Evolutionary conservation across 495 filamentous ascomycete species (phyloP), one percentile per base, ranked within the genome.

Genomic region (Neurospora discreta): DNA sequence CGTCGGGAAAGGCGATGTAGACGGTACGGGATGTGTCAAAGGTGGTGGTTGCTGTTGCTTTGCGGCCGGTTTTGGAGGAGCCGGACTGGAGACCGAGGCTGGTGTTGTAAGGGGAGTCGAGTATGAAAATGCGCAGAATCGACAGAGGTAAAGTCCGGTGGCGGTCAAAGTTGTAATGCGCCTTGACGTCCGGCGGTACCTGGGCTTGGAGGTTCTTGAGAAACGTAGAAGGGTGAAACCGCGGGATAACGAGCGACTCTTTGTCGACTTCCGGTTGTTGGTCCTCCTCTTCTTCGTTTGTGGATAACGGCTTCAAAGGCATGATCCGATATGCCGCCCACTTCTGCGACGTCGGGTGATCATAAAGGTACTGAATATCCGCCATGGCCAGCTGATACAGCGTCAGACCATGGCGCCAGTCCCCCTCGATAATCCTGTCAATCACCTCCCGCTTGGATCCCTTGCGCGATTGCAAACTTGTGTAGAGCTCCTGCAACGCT

Each of bases 381-480:
- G 90, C 89, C 85, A 93, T 94, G 68, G 91, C 92, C 5, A 95
- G 83, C 77, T 94, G 91, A 73, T 91, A 92, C 18, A 97, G 80
- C 1, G 87, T 90, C 26, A 96, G 82, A 1, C 93, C 93, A 69
- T 89, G 85, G 26, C 92, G 85, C 92, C 93, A 97, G 78, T 97
- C 93, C 58, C 91, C 91, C 71, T 94, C 90, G 0, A 91, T 74
- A 44, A 97, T 90, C 39, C 92, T 85, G 75, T 93, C 91, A 8
- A 92, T 82, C 5, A 95, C 86, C 77, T 97, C 93, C 67, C 89
- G 84, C 74, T 90, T 92, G 11, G 85, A 87, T 4, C 91, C 91
- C 76, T 90, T 93, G 30, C 87, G 81, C 8, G 76, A 69, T 69
- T 84, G 83, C 70, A 87, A 78, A 1, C 77, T 77, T n/a, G 73